These are phyloP conservation scores for Echria macrotheca DNA, from an alignment of 495 filamentous ascomycete species.

Conservation along the genomic window DNA sequence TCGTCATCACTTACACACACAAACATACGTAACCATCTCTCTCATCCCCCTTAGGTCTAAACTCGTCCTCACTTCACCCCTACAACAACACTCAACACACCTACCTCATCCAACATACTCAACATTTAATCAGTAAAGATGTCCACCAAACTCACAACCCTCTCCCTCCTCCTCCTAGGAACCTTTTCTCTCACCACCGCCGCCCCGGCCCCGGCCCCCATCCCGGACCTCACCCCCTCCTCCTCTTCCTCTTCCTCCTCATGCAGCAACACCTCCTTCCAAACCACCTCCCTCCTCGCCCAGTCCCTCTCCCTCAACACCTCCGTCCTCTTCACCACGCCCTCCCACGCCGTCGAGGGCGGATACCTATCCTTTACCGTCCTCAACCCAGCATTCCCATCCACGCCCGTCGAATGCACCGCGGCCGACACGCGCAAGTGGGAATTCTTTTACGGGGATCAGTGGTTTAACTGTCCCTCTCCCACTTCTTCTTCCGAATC, in stretches of 20 bases:
- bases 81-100: no score
- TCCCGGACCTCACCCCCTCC: constrained; percentile 6
- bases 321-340: constrained; percentile 6
- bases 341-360: constrained; percentile 8
- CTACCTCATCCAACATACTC: no score
- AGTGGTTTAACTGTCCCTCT: constrained; percentile 33
- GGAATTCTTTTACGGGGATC: constrained; percentile 38
- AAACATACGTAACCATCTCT: no score
- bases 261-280: constrained; percentile 1
- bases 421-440: constrained; percentile 28
- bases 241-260: constrained; percentile 7
- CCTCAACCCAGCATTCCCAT: constrained; percentile 14
- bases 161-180: not conserved
- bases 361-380: constrained; percentile 15
- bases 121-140: no score
- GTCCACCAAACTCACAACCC: not conserved
- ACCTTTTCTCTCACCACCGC: constrained; percentile 3
- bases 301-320: constrained; percentile 13
- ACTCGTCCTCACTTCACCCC: no score
- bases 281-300: constrained; percentile 3
- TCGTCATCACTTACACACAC: no score
- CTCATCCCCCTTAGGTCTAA: no score
- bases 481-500: no score
- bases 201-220: not conserved
- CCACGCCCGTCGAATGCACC: constrained; percentile 22